phyloP scores from a whole-genome alignment of 768 basidiomycete species.

The Psilocybe cubensis region DNA sequence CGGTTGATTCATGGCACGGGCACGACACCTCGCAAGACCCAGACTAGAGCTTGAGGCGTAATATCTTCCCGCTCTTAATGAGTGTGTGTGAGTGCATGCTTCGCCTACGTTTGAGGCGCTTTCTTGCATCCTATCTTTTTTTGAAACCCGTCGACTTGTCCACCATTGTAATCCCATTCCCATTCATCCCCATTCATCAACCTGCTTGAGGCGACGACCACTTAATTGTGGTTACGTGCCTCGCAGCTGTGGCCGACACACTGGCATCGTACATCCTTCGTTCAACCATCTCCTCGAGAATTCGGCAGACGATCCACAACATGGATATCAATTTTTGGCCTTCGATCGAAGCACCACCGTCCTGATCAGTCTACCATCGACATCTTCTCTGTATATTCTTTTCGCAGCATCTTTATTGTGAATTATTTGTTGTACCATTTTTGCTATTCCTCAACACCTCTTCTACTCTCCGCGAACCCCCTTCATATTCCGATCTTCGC shows the following conservation, averaged over 20 bases:
- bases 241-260: constrained; percentile 75
- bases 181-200: constrained; percentile 48
- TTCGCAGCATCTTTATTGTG: constrained; percentile 47
- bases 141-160: constrained; percentile 39
- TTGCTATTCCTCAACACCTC: constrained; percentile 20
- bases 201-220: constrained; percentile 77
- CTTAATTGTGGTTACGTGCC: constrained; percentile 82
- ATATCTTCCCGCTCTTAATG: constrained; percentile 50
- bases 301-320: constrained; percentile 27
- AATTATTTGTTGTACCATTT: constrained; percentile 42
- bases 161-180: constrained; percentile 49
- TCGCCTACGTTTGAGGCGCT: constrained; percentile 54
- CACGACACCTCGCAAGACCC: constrained; percentile 78
- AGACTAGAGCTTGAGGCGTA: constrained; percentile 57
- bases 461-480: constrained; percentile 22
- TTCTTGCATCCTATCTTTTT: constrained; percentile 59
- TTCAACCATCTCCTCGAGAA: constrained; percentile 29
- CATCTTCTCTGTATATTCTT: constrained; percentile 27
- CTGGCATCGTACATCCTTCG: constrained; percentile 55
- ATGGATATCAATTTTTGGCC: constrained; percentile 31
- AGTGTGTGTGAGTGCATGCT: constrained; percentile 52
- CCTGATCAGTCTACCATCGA: constrained; percentile 17
- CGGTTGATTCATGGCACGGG: constrained; percentile 52
- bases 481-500: constrained; percentile 19
- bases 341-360: constrained; percentile 21